Base-by-base conservation (phyloP, 352 stramenopile genomes). In the Phytophthora litchii region DNA sequence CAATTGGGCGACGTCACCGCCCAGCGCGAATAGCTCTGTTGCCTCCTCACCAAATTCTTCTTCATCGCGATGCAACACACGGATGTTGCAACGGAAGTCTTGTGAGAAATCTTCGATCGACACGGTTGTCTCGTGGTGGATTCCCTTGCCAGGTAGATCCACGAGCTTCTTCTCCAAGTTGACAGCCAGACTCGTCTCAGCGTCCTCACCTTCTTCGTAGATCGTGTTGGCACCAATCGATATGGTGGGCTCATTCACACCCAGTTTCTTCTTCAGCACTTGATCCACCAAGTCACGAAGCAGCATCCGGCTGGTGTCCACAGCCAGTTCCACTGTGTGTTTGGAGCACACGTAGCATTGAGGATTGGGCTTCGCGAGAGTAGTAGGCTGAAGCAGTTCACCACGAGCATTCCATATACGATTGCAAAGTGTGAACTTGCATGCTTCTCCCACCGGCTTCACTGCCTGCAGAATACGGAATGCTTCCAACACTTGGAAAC, bases 271-370 rank as follows among this genome's bases (percentile, higher is more conserved):
- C 66, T 95, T 96, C 31, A 96, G 68, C 36, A 96, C 83, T 34
- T 82, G 77, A 12, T 92, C 83, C 20, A 95, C 85, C 27, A 96
- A 60, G 8, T 93, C 76, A 7, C 83, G 71, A 27, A 96, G 54
- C 6, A 82, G 87, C 67, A 91, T 97, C 50, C 78, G 73, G 27
- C 91, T 83, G 0, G 92, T 96, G 70, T 98, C 87, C 25, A 98
- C 74, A 13, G 85, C 80, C 14, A 99, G 59, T 42, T 95, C 88
- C 9, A 98, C 76, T 20, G 86, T 90, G 44, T 94, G 92, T 67
- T 97, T 96, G 13, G 85, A 94, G 76, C 97, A 99, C 11, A 98
- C 96, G 72, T 97, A 99, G 76, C 97, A 99, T 40, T 95, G 90
- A 0, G 89, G 81, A 62, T 98, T 98, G 3, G 96, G 96, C 64